Evolutionary conservation across 2,329 filamentous ascomycete species (phyloP), one percentile per base, ranked within the genome.

Genomic region (Trichoderma cornu-damae): DNA sequence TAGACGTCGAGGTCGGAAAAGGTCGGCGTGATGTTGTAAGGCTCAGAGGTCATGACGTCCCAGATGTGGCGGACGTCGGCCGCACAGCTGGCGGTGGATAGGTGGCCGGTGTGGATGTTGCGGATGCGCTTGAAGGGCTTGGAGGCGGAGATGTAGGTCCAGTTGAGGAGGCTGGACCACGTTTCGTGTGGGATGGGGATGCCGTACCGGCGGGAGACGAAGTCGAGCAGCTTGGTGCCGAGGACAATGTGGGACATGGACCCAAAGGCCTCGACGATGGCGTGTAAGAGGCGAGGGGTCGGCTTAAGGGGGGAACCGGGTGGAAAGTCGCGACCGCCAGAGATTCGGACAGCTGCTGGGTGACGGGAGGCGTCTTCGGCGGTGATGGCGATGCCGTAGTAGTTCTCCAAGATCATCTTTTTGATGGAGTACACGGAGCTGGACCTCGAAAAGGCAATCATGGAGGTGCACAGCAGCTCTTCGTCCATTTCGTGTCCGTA

Each of bases 211-310:
- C 71, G 71, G 0, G 88, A 86, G 47, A 92, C 68, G 63, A 81
- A 81, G 59, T 87, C 79, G 11, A 91, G 71, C 0, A 87, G 65
- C 38, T 80, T 76, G 24, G 86, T 66, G 11, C 83, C 87, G 1
- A 77, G 74, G 1, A 76, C 67, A 3, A 90, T 75, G 55, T 86
- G 77, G 47, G 81, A 84, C 69, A 86, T 89, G 60, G 77, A 79
- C n/a, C 86, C 81, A 61, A 86, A 88, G 1, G 78, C 75, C 66
- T 90, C 84, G 5, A 86, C 85, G n/a, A 92, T 72, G 7, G 85
- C 80, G 55, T 81, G 75, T 20, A 93, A 75, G 0, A 92, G 75
- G 2, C 75, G 73, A 6, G 68, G 61, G 0, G 80, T 83, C 2
- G 89, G 89, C 50, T 76, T 73, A 30, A 87, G 69, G 6, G 81